Conservation (phyloP, 176 grass and related monocot species). For the Aegilops tauschii region DNA sequence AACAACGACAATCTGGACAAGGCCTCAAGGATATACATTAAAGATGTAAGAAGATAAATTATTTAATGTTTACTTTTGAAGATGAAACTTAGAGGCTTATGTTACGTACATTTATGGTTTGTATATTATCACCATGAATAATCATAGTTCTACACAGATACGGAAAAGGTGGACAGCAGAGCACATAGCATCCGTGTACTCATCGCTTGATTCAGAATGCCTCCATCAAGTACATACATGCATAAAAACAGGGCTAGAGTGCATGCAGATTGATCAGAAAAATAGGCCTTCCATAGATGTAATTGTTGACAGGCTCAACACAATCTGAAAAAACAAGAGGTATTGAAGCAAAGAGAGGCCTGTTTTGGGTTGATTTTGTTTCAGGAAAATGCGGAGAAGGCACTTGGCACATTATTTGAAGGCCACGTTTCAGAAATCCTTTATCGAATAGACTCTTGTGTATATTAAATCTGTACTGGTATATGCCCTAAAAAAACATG, state of each 20-base stretch:
- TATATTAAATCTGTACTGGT: too few species aligned
- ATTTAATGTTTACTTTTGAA: neutral
- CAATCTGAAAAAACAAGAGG: too few species aligned
- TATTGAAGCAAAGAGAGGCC: too few species aligned
- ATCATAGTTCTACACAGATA: neutral
- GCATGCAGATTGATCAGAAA: neutral
- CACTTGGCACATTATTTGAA: too few species aligned
- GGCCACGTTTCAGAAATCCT: too few species aligned
- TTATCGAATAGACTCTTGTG: too few species aligned
- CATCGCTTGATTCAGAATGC: neutral
- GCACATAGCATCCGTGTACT: neutral
- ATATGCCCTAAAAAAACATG: too few species aligned
- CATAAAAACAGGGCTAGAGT: neutral
- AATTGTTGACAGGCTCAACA: neutral
- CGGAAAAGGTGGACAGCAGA: neutral
- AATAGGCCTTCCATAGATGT: neutral
- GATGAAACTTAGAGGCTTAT: neutral
- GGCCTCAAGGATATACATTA: neutral
- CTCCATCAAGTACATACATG: neutral
- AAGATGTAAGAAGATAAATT: neutral
- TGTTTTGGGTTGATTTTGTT: too few species aligned
- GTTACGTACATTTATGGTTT: neutral
- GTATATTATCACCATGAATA: neutral
- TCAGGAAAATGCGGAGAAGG: too few species aligned
- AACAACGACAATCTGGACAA: too few species aligned